These are phyloP conservation scores for Onygenales sp. DNA, from an alignment of 2,329 filamentous ascomycete species.

Conservation along the genomic window DNA sequence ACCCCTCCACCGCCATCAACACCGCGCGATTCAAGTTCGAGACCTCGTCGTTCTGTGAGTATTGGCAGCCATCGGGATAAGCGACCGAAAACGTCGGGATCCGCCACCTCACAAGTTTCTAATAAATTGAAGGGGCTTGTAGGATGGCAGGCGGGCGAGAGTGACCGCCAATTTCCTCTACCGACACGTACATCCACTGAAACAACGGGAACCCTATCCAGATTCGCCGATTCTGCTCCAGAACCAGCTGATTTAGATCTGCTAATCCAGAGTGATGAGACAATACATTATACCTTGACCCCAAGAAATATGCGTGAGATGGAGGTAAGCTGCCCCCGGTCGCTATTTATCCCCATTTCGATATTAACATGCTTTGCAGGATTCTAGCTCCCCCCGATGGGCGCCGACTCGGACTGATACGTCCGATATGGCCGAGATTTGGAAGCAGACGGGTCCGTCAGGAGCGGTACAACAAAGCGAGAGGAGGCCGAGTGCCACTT, in stretches of 20 bases:
- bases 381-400: constrained; percentile 26
- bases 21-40: constrained; percentile 18
- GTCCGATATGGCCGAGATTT: constrained; percentile 28
- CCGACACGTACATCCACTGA: constrained; percentile 28
- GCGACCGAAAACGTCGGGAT: constrained; percentile 31
- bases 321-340: constrained; percentile 45
- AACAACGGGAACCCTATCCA: constrained; percentile 17
- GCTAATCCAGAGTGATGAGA: constrained; percentile 71
- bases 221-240: not conserved
- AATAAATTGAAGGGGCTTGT: constrained; percentile 36
- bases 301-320: constrained; percentile 70
- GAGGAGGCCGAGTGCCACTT: constrained; percentile 10
- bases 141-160: constrained; percentile 20
- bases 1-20: constrained; percentile 21
- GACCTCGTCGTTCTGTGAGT: constrained; percentile 30
- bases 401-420: constrained; percentile 24
- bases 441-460: constrained; percentile 26
- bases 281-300: constrained; percentile 72
- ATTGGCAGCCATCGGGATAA: constrained; percentile 28
- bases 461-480: constrained; percentile 16
- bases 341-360: constrained; percentile 1
- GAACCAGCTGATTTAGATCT: constrained; percentile 65
- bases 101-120: constrained; percentile 30
- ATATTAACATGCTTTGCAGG: constrained; percentile 10
- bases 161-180: constrained; percentile 13